A percentile compares a stretch with the other conserved stretches of the same genome.
These are phyloP conservation scores for Neurospora intermedia DNA, from an alignment of 495 filamentous ascomycete species.

Conservation along the genomic window DNA sequence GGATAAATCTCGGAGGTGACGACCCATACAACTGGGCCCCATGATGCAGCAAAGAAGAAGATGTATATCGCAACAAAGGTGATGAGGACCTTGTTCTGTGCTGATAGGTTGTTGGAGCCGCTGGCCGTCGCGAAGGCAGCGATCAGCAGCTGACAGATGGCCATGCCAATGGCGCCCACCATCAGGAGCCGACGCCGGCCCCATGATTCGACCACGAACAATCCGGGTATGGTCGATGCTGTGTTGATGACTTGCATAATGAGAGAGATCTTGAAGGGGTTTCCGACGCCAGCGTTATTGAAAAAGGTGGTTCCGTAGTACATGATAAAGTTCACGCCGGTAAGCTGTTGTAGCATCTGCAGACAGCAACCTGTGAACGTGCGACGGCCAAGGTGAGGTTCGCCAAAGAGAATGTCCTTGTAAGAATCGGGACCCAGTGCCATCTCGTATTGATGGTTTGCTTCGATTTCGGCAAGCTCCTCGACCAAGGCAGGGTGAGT, in stretches of 20 bases:
- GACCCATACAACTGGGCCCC: conserved; percentile 76
- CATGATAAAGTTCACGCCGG: conserved; percentile 49
- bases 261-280: conserved; percentile 58
- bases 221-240: conserved; percentile 58
- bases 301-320: conserved; percentile 81
- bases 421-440: conserved; percentile 65
- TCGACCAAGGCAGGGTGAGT: conserved; percentile 65
- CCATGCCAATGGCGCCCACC: conserved; percentile 67
- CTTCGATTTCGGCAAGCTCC: conserved; percentile 79
- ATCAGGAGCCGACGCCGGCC: conserved; percentile 65
- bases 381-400: conserved; percentile 45
- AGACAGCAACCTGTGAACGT: conserved; percentile 45
- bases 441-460: conserved; percentile 81
- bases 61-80: conserved; percentile 72
- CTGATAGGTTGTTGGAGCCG: conserved; percentile 27
- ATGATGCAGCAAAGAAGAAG: conserved; percentile 75
- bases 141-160: conserved; percentile 58
- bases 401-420: conserved; percentile 56
- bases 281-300: conserved; percentile 48
- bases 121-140: conserved; percentile 53
- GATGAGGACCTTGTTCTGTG: conserved; percentile 58
- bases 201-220: conserved; percentile 68
- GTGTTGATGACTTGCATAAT: conserved; percentile 72
- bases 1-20: conserved; percentile 77
- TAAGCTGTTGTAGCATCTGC: conserved; percentile 50